phyloP scores from a whole-genome alignment of 2,329 filamentous ascomycete species.

The Trichophyton mentagrophytes region DNA sequence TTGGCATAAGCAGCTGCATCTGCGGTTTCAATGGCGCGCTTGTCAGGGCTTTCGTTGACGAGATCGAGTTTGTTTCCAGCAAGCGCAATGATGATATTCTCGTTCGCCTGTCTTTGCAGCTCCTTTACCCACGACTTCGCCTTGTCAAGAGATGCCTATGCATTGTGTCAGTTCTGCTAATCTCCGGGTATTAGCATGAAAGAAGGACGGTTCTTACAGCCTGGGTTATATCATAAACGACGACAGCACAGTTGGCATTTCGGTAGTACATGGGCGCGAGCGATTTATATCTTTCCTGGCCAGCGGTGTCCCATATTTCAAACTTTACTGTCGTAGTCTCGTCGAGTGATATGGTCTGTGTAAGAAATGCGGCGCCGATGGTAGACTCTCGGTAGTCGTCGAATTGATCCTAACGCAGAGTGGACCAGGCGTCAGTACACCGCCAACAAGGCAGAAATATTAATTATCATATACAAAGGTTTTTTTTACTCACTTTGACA shows the following conservation, averaged over 20 bases:
- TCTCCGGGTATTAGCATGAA: not conserved
- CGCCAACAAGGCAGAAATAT: not conserved
- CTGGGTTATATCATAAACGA: conserved; percentile 99
- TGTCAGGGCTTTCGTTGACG: conserved; percentile 86
- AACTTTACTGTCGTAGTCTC: conserved; percentile 99
- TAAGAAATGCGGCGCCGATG: conserved; percentile 95
- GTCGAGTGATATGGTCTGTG: conserved; percentile 95
- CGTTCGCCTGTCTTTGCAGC: conserved; percentile 94
- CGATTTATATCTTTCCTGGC: conserved; percentile 98
- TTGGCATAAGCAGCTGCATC: conserved; percentile 92
- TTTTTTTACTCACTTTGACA: conserved; percentile 61
- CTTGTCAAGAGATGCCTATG: conserved; percentile 88
- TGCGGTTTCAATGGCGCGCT: conserved; percentile 75
- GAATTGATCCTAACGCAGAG: conserved; percentile 74
- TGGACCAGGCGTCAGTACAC: not conserved
- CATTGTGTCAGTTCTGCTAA: conserved; percentile 4
- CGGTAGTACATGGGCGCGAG: conserved; percentile 99
- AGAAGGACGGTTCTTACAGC: conserved; percentile 51
- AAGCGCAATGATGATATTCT: conserved; percentile 97
- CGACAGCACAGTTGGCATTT: conserved; percentile 97
- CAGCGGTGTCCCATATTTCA: conserved; percentile 98
- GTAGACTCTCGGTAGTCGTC: conserved; percentile 96
- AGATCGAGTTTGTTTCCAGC: conserved; percentile 97
- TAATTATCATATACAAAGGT: not conserved
- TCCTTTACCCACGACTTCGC: conserved; percentile 99